Evolutionary conservation across 176 grass and related monocot genomes (phyloP).

Genomic region (Zoysia pacifica): DNA sequence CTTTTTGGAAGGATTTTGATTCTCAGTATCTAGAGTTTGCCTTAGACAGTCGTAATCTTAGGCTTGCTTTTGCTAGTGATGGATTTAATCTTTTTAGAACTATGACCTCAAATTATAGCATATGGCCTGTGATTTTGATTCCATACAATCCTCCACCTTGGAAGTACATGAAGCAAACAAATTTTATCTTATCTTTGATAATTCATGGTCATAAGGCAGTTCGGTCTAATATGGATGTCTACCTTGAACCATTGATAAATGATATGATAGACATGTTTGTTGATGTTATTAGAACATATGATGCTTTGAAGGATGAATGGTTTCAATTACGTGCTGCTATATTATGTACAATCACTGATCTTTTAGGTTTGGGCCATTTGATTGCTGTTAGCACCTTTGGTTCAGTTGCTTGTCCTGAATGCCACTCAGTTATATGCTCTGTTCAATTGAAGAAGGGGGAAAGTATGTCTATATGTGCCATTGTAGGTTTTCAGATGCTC

Average conservation of each 20-base stretch:
- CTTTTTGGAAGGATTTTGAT: too few relatives aligned
- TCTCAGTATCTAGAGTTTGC: too few relatives aligned
- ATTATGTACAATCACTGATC: neutral
- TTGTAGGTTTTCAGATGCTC: neutral
- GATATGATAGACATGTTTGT: neutral
- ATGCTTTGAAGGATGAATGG: neutral
- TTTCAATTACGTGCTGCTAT: neutral
- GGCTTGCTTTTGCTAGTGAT: neutral
- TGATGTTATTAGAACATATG: neutral
- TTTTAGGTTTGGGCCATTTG: neutral
- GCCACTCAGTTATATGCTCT: neutral
- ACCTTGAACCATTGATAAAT: neutral
- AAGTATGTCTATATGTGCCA: neutral
- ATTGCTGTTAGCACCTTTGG: neutral
- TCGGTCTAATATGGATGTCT: neutral
- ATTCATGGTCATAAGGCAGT: neutral
- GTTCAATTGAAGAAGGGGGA: neutral
- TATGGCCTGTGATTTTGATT: neutral
- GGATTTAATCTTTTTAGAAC: neutral
- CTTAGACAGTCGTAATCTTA: neutral
- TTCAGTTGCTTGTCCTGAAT: neutral
- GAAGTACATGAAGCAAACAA: neutral
- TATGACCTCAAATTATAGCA: too few relatives aligned
- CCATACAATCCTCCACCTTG: neutral
- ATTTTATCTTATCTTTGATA: neutral